Conservation (phyloP, 345 rosid genomes). For the Eucalyptus leucophloia region DNA sequence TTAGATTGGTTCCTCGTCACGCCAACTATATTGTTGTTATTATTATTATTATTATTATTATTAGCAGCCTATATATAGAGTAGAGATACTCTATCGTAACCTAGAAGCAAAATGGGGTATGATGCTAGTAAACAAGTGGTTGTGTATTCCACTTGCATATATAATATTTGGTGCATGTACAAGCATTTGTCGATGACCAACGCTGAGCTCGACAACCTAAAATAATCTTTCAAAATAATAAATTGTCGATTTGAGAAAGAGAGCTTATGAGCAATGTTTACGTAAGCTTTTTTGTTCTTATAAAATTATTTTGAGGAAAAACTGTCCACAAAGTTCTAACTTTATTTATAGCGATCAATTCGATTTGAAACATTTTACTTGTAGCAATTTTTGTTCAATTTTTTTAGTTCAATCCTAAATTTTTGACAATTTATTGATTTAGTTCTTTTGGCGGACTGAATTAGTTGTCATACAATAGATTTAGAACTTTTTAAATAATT, state of each 20-base stretch:
- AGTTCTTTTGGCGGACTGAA: too few relatives aligned
- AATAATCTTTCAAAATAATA: neutral
- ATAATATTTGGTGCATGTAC: neutral
- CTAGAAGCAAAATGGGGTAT: neutral
- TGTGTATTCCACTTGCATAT: neutral
- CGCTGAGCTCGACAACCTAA: neutral
- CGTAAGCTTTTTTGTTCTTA: neutral
- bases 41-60: too few relatives aligned
- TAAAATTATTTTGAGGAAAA: neutral
- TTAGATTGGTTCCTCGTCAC: neutral
- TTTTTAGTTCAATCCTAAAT: neutral
- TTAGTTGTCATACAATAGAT: too few relatives aligned
- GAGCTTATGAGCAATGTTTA: neutral
- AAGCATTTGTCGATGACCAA: neutral
- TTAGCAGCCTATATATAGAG: neutral
- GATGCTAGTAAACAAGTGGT: neutral
- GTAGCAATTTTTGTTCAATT: neutral
- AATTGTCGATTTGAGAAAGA: neutral
- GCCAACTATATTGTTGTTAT: neutral
- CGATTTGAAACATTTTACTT: rapidly evolving
- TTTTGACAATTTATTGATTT: neutral
- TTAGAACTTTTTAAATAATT: too few relatives aligned
- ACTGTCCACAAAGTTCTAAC: neutral
- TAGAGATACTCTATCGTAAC: neutral
- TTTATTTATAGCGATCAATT: neutral